These are phyloP conservation scores for Botrytis pseudocinerea DNA, from an alignment of 2,329 filamentous ascomycete genomes.

Conservation along the genomic window DNA sequence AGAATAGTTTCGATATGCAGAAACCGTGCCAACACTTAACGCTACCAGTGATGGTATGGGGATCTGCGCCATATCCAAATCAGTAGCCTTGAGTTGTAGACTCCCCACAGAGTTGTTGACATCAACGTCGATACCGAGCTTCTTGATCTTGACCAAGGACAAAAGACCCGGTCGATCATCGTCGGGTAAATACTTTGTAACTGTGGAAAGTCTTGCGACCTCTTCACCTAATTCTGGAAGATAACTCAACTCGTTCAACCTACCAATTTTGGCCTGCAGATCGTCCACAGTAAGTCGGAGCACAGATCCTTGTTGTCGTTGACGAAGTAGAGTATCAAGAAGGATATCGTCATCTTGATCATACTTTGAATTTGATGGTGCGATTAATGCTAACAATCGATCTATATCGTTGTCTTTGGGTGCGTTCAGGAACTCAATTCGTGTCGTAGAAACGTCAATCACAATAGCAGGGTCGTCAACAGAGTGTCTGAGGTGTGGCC, in stretches of 20 bases:
- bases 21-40: slow-evolving; percentile 66
- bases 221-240: slow-evolving; percentile 76
- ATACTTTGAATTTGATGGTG: slow-evolving; percentile 86
- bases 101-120: slow-evolving; percentile 69
- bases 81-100: slow-evolving; percentile 57
- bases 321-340: slow-evolving; percentile 84
- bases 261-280: slow-evolving; percentile 61
- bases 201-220: slow-evolving; percentile 76
- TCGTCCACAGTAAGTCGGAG: slow-evolving; percentile 68
- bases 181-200: slow-evolving; percentile 92
- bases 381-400: slow-evolving; percentile 79
- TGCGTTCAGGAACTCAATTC: slow-evolving; percentile 68
- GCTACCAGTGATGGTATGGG: slow-evolving; percentile 81
- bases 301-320: slow-evolving; percentile 83
- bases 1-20: slow-evolving; percentile 61
- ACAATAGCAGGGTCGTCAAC: slow-evolving; percentile 60
- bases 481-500: slow-evolving; percentile 61
- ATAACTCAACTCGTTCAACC: slow-evolving; percentile 64
- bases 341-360: slow-evolving; percentile 90
- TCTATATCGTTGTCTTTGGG: slow-evolving; percentile 82
- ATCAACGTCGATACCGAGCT: slow-evolving; percentile 60
- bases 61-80: slow-evolving; percentile 76
- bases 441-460: slow-evolving; percentile 64
- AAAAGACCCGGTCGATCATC: slow-evolving; percentile 90
- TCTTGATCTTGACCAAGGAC: slow-evolving; percentile 67